A percentile compares a stretch with the other conserved stretches of the same genome.
phyloP scores from a whole-genome alignment of 164 flowering plant genomes.

The Chloranthus sessilifolius region DNA sequence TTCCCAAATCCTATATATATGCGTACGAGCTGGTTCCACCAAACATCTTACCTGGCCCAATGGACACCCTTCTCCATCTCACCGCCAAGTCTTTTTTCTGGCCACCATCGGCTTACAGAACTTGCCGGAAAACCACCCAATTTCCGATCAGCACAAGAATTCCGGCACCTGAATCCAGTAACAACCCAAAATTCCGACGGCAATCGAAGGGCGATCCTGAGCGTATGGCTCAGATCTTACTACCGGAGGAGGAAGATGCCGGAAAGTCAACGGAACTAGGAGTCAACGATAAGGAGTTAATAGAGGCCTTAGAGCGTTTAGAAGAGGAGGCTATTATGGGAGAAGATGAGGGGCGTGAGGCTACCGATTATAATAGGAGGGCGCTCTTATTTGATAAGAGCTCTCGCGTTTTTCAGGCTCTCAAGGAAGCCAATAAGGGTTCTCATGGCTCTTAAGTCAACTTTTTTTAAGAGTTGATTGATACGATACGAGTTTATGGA shows the following conservation, averaged over 20 bases:
- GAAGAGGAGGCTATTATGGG: constrained; percentile 64
- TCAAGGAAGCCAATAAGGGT: too few species aligned
- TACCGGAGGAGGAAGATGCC: constrained; percentile 18
- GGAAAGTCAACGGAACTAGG: too few species aligned
- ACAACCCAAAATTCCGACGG: not conserved
- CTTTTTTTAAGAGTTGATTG: too few species aligned
- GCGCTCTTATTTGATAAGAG: constrained; percentile 58
- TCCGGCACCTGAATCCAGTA: not conserved
- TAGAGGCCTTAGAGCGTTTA: constrained; percentile 50
- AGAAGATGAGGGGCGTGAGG: constrained; percentile 48
- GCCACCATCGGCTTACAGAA: not conserved
- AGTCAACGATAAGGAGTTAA: constrained; percentile 21
- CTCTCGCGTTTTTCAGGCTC: constrained; percentile 58
- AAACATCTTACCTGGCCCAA: not conserved
- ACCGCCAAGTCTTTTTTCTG: not conserved
- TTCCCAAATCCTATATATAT: too few species aligned
- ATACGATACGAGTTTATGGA: too few species aligned
- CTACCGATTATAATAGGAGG: constrained; percentile 60
- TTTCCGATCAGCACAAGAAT: not conserved
- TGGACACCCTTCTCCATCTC: not conserved
- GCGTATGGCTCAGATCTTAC: constrained; percentile 8
- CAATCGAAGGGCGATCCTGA: not conserved
- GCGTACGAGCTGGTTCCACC: too few species aligned
- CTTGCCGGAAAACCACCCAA: not conserved
- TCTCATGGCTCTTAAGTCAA: too few species aligned